Evolutionary conservation across 192 early-diverging fungal genomes (phyloP).

Genomic region (Coemansia sp.): DNA sequence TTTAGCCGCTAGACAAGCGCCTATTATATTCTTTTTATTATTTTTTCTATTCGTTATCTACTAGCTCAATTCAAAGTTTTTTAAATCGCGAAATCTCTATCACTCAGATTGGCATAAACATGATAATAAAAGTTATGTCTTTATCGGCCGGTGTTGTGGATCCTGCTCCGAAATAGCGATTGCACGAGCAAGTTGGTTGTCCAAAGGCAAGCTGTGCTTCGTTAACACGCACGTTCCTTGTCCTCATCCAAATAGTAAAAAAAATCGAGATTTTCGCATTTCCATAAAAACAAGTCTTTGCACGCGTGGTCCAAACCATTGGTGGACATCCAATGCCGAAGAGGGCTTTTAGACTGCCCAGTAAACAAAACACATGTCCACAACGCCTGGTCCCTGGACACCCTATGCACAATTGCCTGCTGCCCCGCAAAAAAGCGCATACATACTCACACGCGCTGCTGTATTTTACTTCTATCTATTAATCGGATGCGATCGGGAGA

Average conservation of each 20-base stretch:
- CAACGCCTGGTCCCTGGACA: background rate
- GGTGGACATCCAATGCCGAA: conserved; percentile 1
- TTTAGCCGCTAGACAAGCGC: background rate
- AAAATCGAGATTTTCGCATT: background rate
- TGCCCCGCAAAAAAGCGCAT: too few relatives aligned
- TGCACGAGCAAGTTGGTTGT: too few relatives aligned
- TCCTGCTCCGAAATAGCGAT: too few relatives aligned
- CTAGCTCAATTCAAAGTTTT: background rate
- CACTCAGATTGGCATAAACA: too few relatives aligned
- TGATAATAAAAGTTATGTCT: too few relatives aligned
- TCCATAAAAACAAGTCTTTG: background rate
- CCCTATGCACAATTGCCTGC: background rate
- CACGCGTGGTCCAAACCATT: conserved; percentile 10
- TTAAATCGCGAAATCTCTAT: too few relatives aligned
- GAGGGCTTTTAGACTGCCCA: background rate
- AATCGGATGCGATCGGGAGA: conserved; percentile 8
- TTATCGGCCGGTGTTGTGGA: too few relatives aligned
- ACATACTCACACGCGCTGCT: background rate
- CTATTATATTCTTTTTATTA: background rate
- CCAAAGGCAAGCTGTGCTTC: too few relatives aligned
- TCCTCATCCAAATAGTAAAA: background rate
- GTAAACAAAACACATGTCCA: conserved; percentile 4
- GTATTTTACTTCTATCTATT: background rate
- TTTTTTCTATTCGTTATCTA: background rate
- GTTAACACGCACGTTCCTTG: too few relatives aligned